phyloP scores from a whole-genome alignment of 1,284 basidiomycete genomes.

The Heterobasidion parviporum region DNA sequence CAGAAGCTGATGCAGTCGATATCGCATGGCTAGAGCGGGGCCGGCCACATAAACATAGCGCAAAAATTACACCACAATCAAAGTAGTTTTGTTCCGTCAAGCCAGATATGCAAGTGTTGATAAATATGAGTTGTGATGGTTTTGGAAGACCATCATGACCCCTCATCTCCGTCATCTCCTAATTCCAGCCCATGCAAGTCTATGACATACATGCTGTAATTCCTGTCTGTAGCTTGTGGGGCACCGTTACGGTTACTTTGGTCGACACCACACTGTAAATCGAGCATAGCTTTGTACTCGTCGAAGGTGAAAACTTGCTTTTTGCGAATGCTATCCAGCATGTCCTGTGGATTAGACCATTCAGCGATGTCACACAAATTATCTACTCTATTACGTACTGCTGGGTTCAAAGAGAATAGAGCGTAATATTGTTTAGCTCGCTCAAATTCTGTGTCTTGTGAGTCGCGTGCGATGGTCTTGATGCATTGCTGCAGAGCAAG shows the following conservation, averaged over 20 bases:
- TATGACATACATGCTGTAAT: slow-evolving; percentile 75
- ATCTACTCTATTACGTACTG: slow-evolving; percentile 36
- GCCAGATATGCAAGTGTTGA: background rate
- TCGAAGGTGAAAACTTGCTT: slow-evolving; percentile 75
- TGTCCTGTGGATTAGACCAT: slow-evolving; percentile 38
- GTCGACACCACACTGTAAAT: slow-evolving; percentile 79
- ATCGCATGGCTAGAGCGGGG: slow-evolving; percentile 24
- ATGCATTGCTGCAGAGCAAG: slow-evolving; percentile 90
- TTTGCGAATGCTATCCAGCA: slow-evolving; percentile 62
- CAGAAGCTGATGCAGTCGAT: slow-evolving; percentile 20
- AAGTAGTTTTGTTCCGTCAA: background rate
- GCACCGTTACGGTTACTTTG: slow-evolving; percentile 40
- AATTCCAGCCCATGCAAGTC: slow-evolving; percentile 75
- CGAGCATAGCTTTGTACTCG: slow-evolving; percentile 86
- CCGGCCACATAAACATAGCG: too few relatives aligned
- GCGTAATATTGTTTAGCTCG: slow-evolving; percentile 77
- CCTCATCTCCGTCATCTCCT: slow-evolving; percentile 28
- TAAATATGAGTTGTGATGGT: background rate
- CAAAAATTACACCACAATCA: too few relatives aligned
- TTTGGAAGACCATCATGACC: background rate
- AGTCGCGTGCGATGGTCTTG: slow-evolving; percentile 64
- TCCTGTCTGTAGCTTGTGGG: slow-evolving; percentile 50
- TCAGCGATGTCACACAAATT: background rate
- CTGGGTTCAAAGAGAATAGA: slow-evolving; percentile 66
- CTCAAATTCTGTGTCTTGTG: slow-evolving; percentile 63